A percentile compares a stretch with the other conserved stretches of the same genome.
Conservation (phyloP, 1,284 basidiomycete species). For the Coniferiporia sulphurascens region DNA sequence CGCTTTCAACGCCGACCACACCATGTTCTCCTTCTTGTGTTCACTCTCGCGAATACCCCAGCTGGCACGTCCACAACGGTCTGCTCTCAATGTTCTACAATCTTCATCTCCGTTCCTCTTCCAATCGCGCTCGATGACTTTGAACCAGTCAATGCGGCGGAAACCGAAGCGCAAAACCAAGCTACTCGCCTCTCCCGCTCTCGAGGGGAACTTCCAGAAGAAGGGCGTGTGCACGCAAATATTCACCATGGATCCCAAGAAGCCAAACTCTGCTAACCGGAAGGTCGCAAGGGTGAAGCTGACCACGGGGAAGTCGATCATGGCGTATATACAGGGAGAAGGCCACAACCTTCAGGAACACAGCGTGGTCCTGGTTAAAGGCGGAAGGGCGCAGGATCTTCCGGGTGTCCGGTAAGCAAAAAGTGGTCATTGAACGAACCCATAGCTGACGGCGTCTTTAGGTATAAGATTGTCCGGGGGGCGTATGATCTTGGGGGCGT, state of each 20-base stretch:
- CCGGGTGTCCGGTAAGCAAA: constrained; percentile 84
- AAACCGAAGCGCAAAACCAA: constrained; percentile 44
- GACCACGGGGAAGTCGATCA: constrained; percentile 83
- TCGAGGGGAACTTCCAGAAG: constrained; percentile 75
- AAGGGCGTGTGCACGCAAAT: constrained; percentile 89
- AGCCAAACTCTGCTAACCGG: constrained; percentile 98
- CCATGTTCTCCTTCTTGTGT: constrained; percentile 44
- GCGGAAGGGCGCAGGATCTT: constrained; percentile 95
- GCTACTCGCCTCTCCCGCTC: constrained; percentile 69
- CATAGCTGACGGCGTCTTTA: constrained; percentile 31
- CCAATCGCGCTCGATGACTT: constrained; percentile 53
- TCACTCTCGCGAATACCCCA: constrained; percentile 25
- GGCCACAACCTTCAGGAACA: constrained; percentile 99
- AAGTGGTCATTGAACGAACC: neutral
- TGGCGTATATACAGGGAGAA: constrained; percentile 96
- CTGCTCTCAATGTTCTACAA: constrained; percentile 21
- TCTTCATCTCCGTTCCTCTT: constrained; percentile 19
- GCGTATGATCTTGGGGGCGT: constrained; percentile 91
- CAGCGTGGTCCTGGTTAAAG: constrained; percentile 89
- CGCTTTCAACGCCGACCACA: constrained; percentile 8
- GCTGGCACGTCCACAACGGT: constrained; percentile 22
- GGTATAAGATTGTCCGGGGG: constrained; percentile 95
- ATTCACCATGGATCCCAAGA: constrained; percentile 88
- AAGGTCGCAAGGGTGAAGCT: constrained; percentile 96
- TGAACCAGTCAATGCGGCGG: constrained; percentile 78